phyloP scores from a whole-genome alignment of 2,329 filamentous ascomycete genomes.

The Alternaria sp. region DNA sequence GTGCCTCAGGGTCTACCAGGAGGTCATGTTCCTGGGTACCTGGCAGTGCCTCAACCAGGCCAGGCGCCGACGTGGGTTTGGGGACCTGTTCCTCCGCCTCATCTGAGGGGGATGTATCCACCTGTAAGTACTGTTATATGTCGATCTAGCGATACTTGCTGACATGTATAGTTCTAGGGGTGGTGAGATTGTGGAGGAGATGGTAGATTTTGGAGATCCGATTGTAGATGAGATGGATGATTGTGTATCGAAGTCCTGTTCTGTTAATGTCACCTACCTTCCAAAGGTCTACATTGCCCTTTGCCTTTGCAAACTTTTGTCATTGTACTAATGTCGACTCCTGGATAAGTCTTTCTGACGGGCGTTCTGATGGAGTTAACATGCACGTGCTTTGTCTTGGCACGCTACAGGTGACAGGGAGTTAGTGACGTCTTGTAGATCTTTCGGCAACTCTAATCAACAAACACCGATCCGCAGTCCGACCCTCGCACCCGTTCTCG shows the following conservation, averaged over 20 bases:
- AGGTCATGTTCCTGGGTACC: not conserved
- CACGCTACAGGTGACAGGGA: conserved; percentile 8
- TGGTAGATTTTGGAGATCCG: too few relatives aligned
- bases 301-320: too few relatives aligned
- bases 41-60: not conserved
- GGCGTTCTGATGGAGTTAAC: not conserved
- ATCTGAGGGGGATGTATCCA: not conserved
- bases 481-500: not conserved
- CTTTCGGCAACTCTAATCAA: conserved; percentile 24
- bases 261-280: too few relatives aligned
- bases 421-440: conserved; percentile 20
- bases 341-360: too few relatives aligned
- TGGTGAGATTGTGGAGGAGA: not conserved
- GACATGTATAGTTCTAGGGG: not conserved
- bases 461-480: conserved; percentile 22
- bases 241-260: too few relatives aligned
- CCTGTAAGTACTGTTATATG: not conserved
- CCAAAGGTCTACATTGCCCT: too few relatives aligned
- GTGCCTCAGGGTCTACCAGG: not conserved
- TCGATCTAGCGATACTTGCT: not conserved
- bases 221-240: too few relatives aligned
- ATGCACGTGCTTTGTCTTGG: conserved; percentile 23
- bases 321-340: too few relatives aligned
- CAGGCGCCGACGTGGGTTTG: not conserved
- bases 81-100: not conserved